These are phyloP conservation scores for Trypanosoma melophagium DNA, from an alignment of 208 protist genomes.

Conservation along the genomic window DNA sequence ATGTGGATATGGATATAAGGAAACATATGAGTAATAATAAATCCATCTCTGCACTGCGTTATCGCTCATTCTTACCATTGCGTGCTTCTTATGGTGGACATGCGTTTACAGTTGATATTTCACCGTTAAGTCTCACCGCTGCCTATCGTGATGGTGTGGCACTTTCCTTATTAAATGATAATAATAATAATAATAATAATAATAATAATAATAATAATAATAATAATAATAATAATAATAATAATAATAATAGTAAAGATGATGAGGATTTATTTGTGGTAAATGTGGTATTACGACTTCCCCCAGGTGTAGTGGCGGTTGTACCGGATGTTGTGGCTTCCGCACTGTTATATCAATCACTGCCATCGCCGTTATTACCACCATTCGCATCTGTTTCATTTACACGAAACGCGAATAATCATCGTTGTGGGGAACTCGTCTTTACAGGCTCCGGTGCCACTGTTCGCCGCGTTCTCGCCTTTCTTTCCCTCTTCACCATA, in stretches of 20 bases:
- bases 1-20: not conserved
- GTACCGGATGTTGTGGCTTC: slow-evolving; percentile 76
- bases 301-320: slow-evolving; percentile 58
- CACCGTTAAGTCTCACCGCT: no score
- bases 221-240: slow-evolving; percentile 9
- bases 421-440: slow-evolving; percentile 74
- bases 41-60: no score
- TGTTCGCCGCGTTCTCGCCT: slow-evolving; percentile 64
- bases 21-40: not conserved
- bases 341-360: slow-evolving; percentile 51
- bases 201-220: slow-evolving; percentile 1
- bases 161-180: not conserved
- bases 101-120: no score
- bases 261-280: slow-evolving; percentile 73
- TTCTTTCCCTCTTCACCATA: slow-evolving; percentile 84
- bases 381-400: slow-evolving; percentile 82
- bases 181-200: not conserved
- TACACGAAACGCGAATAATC: slow-evolving; percentile 70
- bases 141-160: not conserved
- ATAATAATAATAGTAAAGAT: slow-evolving; percentile 8
- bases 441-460: slow-evolving; percentile 79
- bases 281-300: slow-evolving; percentile 59
- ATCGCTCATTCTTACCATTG: no score
- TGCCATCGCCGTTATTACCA: slow-evolving; percentile 79
- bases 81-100: no score